A percentile compares a stretch with the other conserved stretches of the same genome.
Conservation (phyloP, 352 stramenopile species). For the Pythium myriotylum region DNA sequence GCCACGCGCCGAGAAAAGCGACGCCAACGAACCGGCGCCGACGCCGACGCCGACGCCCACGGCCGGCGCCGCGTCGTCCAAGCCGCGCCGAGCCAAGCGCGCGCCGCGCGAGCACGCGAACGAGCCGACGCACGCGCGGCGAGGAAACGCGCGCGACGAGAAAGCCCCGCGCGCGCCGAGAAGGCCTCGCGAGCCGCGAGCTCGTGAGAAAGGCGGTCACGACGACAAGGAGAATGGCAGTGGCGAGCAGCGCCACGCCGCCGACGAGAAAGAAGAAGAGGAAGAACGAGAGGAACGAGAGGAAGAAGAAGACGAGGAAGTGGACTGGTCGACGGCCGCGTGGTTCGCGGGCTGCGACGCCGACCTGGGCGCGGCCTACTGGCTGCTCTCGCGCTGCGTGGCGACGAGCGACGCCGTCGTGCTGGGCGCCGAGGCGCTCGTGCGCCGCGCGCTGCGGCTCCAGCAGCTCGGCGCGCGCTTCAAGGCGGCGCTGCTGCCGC, state of each 20-base stretch:
- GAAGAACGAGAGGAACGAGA: not conserved
- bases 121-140: not conserved
- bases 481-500: conserved; percentile 48
- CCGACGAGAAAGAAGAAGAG: too few relatives aligned
- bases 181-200: conserved; percentile 8
- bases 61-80: not conserved
- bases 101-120: not conserved
- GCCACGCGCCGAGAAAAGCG: conserved; percentile 1
- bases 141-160: conserved; percentile 3
- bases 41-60: too few relatives aligned
- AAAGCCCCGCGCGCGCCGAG: conserved; percentile 1
- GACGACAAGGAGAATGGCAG: too few relatives aligned
- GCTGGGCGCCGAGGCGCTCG: conserved; percentile 28
- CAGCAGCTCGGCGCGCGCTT: conserved; percentile 33
- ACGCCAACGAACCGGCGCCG: too few relatives aligned
- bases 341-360: conserved; percentile 52
- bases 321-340: conserved; percentile 37
- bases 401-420: conserved; percentile 40
- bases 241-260: not conserved
- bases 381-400: conserved; percentile 59
- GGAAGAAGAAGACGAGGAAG: conserved; percentile 4
- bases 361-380: conserved; percentile 55
- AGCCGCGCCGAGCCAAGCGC: not conserved
- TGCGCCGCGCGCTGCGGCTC: conserved; percentile 42
- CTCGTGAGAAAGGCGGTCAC: not conserved